Evolutionary conservation across 2,329 filamentous ascomycete species (phyloP), one percentile per base, ranked within the genome.

Genomic region (Diaporthe aspalathi): DNA sequence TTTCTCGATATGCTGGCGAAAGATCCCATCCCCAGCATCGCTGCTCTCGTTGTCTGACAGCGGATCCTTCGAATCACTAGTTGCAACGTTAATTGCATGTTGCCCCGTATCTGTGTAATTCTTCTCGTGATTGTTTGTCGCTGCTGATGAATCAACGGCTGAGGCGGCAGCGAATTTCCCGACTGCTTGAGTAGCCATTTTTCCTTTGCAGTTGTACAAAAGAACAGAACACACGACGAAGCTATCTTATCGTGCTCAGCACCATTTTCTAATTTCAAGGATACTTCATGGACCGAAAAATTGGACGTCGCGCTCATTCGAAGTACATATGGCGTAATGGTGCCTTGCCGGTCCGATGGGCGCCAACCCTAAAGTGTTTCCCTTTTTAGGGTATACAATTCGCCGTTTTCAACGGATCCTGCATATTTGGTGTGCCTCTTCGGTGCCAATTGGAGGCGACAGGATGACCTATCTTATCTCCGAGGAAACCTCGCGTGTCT

Each of bases 251-350:
- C 1, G 24, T 24, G 24, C 6, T 50, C 12, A 24, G 6, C 4
- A 2, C 47, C 0, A 6, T 1, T 6, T 1, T 16, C 22, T 24
- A 11, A 12, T 17, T 1, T 22, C 12, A 27, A 12, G 5, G 1
- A 27, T 22, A 27, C 11, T 14, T 24, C n/a, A 50, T 27, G 14
- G 11, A 9, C 14, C 24, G 3, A 11, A 24, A 20, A 17, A 14
- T 22, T 14, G 22, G 6, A 17, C 3, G 11, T 50, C 9, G 47
- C 22, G 27, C 47, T 50, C 47, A 50, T 50, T 14, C 0, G 22
- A 14, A 5, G 12, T 12, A 50, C 12, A 7, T 24, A 50, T 50
- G 47, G 47, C 47, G 47, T 17, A 50, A 50, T 50, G 17, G 22
- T 16, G 22, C 11, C 14, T 16, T 50, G 47, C 47, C 47, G 47